Conservation (phyloP, 441 rosid genomes). For the Geranium incanum region DNA sequence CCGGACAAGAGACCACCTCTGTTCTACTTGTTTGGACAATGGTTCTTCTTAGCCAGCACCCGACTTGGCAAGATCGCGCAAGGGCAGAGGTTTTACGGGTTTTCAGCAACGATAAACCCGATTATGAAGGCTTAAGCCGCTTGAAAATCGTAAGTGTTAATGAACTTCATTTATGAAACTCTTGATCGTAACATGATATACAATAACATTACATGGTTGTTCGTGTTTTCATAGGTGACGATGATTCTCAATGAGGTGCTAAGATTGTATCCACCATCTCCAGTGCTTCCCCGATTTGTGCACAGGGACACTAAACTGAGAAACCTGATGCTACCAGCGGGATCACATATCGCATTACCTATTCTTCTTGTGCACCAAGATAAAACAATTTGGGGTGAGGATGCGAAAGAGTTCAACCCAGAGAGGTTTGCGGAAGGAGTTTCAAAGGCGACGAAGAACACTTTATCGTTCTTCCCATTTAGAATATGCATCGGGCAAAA, state of each 20-base stretch:
- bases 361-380: conserved; percentile 31
- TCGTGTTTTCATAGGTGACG: conserved; percentile 17
- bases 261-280: conserved; percentile 32
- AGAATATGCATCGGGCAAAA: conserved; percentile 43
- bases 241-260: conserved; percentile 14
- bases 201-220: no score
- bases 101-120: not conserved
- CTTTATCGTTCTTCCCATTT: conserved; percentile 32
- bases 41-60: not conserved
- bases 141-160: conserved; percentile 9
- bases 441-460: conserved; percentile 31
- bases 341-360: conserved; percentile 22
- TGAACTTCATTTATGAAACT: not conserved
- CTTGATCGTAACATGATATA: no score
- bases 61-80: conserved; percentile 27
- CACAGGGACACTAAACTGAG: conserved; percentile 30
- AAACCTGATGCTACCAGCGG: conserved; percentile 25
- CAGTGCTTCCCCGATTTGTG: conserved; percentile 5
- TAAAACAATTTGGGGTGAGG: conserved; percentile 28
- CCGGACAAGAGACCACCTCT: no score
- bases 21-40: no score
- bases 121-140: conserved; percentile 10
- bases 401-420: conserved; percentile 33
- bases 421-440: conserved; percentile 37
- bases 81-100: conserved; percentile 27